Evolutionary conservation across 1,284 basidiomycete species (phyloP), one percentile per base, ranked within the genome.

Genomic region (Microbotryomycetes sp.): DNA sequence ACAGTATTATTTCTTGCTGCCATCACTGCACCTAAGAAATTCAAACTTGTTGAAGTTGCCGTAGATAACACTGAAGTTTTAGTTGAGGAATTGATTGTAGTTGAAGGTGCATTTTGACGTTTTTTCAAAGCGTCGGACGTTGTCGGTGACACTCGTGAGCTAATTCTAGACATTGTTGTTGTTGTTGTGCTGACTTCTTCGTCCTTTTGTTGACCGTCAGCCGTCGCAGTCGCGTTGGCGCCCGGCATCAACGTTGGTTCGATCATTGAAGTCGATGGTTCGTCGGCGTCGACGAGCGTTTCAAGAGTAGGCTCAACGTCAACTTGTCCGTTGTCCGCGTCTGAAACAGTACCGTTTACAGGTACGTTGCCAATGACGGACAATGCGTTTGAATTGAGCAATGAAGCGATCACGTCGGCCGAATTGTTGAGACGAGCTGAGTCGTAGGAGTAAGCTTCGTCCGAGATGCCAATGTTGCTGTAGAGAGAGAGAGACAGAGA

Each of bases 291-390:
- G 22, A 16, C 14, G 28, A 46, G 51, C 14, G 22, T 31, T 2
- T 26, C 46, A 15, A 26, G 56, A 2, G 1, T 28, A 14, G 51
- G 19, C 15, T 25, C 28, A 4, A 49, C 15, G 9, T 36, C 42
- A 29, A 56, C 54, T 31, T 57, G 57, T 1, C 65, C 70, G 14
- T 60, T 80, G 0, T 84, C 84, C 5, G 84, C 81, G 72, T 89
- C 86, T n/a, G 77, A 79, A 14, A 91, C 77, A 0, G 84, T 82
- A 4, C 84, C 87, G 70, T 84, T 58, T 80, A 79, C 65, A 12
- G 32, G 76, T 65, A 67, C 59, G 77, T 30, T 72, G 46, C 68
- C 63, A 47, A 47, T 25, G n/a, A 71, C 61, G 16, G 56, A 54
- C 1, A 65, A 57, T 5, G 63, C 52, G 32, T 73, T 67, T 14